Conservation (phyloP, 495 filamentous ascomycete species). For the Amphirosellinia nigrospora region DNA sequence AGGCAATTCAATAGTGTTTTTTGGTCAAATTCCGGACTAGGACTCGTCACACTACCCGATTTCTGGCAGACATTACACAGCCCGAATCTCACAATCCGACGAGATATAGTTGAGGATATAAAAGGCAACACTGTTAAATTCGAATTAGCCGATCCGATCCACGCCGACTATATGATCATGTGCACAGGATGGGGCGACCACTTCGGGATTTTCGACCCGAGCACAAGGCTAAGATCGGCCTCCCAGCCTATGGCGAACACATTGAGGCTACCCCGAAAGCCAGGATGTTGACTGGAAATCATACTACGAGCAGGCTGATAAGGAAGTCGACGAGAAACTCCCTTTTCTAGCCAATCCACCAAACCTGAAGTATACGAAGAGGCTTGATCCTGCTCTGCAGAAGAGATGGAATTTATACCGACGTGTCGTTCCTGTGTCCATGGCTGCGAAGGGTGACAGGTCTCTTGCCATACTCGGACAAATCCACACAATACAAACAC, state of each 20-base stretch:
- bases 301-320: constrained; percentile 37
- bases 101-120: constrained; percentile 28
- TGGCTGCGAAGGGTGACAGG: constrained; percentile 36
- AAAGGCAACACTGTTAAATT: constrained; percentile 27
- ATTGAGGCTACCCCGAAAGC: constrained; percentile 1
- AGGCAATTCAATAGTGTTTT: constrained; percentile 38
- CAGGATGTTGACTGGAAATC: constrained; percentile 31
- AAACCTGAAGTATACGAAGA: constrained; percentile 4
- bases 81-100: constrained; percentile 40
- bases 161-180: constrained; percentile 39
- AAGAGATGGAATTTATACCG: constrained; percentile 36
- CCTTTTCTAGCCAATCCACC: constrained; percentile 31
- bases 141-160: constrained; percentile 13
- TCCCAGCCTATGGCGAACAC: constrained; percentile 26
- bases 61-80: constrained; percentile 49
- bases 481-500: constrained; percentile 42
- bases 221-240: constrained; percentile 32
- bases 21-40: constrained; percentile 48
- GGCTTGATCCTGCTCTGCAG: constrained; percentile 23
- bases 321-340: constrained; percentile 32
- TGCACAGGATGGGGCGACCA: constrained; percentile 43
- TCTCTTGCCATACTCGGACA: constrained; percentile 43
- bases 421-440: constrained; percentile 27
- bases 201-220: constrained; percentile 31
- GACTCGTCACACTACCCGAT: constrained; percentile 42